Conservation (phyloP, 2,329 filamentous ascomycete genomes). For the Hypomyces rosellus region DNA sequence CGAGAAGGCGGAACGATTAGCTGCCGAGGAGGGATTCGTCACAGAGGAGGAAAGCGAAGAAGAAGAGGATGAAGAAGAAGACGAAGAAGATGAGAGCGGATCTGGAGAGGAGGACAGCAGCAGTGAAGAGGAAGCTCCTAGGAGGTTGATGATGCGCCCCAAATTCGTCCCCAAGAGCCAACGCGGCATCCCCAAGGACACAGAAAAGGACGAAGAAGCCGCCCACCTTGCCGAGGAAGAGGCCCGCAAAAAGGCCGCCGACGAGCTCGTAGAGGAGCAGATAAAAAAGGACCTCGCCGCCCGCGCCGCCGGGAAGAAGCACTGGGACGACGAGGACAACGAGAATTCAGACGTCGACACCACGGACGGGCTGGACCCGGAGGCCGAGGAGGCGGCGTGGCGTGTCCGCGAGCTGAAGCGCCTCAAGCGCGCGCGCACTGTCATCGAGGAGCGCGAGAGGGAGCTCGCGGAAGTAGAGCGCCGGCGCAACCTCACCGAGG, state of each 20-base stretch:
- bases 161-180: slow-evolving; percentile 58
- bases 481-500: slow-evolving; percentile 75
- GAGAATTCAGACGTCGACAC: slow-evolving; percentile 77
- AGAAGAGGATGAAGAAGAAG: slow-evolving; percentile 23
- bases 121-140: slow-evolving; percentile 54
- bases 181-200: slow-evolving; percentile 31
- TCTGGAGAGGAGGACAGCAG: slow-evolving; percentile 40
- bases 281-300: slow-evolving; percentile 75
- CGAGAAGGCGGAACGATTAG: slow-evolving; percentile 44
- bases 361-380: slow-evolving; percentile 78
- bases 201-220: slow-evolving; percentile 29
- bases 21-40: slow-evolving; percentile 57
- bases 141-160: slow-evolving; percentile 53
- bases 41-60: slow-evolving; percentile 47
- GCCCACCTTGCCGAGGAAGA: slow-evolving; percentile 47
- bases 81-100: slow-evolving; percentile 33
- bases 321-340: slow-evolving; percentile 77
- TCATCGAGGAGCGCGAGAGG: slow-evolving; percentile 75
- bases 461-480: slow-evolving; percentile 88
- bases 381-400: slow-evolving; percentile 87
- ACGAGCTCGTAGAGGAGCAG: slow-evolving; percentile 81
- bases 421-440: slow-evolving; percentile 78
- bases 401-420: slow-evolving; percentile 86
- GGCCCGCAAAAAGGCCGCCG: slow-evolving; percentile 61
- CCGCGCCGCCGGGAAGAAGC: slow-evolving; percentile 67